phyloP scores from a whole-genome alignment of 176 grass and related monocot genomes.

The Calamus simplicifolius region DNA sequence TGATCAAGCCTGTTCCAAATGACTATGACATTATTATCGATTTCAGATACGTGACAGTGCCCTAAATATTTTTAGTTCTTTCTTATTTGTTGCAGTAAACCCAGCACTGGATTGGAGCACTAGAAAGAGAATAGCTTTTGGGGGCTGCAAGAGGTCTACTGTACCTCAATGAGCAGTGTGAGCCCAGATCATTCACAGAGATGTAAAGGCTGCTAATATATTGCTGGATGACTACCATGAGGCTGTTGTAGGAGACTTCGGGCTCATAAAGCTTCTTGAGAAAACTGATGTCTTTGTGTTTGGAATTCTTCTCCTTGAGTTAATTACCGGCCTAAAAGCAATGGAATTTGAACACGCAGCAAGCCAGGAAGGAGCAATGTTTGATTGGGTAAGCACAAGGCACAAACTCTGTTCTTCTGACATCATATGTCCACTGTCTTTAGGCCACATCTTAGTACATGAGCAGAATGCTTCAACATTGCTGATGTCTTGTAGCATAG shows the following conservation, averaged over 20 bases:
- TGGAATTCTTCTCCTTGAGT: slow-evolving; percentile 63
- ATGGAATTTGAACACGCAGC: slow-evolving; percentile 40
- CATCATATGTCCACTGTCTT: no score
- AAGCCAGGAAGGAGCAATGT: slow-evolving; percentile 52
- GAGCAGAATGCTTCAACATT: no score
- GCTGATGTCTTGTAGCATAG: background rate
- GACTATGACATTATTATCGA: no score
- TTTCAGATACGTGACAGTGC: no score
- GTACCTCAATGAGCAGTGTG: slow-evolving; percentile 78
- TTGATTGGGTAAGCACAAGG: slow-evolving; percentile 42
- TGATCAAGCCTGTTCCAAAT: no score
- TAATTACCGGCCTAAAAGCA: slow-evolving; percentile 56
- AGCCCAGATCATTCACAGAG: slow-evolving; percentile 77
- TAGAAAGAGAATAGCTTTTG: slow-evolving; percentile 59
- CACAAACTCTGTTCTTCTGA: no score
- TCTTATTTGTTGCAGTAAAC: no score
- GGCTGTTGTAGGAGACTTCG: slow-evolving; percentile 76
- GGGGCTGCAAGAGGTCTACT: slow-evolving; percentile 47
- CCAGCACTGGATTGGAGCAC: slow-evolving; percentile 68
- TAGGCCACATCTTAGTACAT: no score
- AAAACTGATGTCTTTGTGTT: slow-evolving; percentile 83
- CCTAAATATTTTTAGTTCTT: no score
- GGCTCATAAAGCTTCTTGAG: slow-evolving; percentile 70
- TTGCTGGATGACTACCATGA: slow-evolving; percentile 79
- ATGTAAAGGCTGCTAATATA: slow-evolving; percentile 81